Evolutionary conservation across 2,329 filamentous ascomycete genomes (phyloP).

Genomic region (Penicillium sp.): DNA sequence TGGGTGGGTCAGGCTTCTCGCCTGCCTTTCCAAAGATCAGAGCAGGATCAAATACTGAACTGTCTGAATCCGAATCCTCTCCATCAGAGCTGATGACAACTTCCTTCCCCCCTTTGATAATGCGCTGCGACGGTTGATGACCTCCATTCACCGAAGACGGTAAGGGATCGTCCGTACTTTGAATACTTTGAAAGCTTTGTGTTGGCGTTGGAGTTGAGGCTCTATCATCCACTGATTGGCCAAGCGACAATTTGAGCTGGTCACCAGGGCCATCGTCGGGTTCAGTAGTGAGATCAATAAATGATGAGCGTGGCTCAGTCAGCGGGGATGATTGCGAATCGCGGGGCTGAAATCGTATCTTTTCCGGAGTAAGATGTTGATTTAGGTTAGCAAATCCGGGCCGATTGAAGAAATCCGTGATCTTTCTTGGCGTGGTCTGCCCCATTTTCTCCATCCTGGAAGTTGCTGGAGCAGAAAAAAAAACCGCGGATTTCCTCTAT

Average conservation of each 20-base stretch:
- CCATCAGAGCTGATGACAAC: slow-evolving; percentile 69
- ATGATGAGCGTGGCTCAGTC: slow-evolving; percentile 29
- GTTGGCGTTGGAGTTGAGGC: background rate
- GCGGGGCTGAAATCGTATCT: background rate
- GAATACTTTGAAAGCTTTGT: slow-evolving; percentile 14
- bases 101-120: slow-evolving; percentile 57
- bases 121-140: slow-evolving; percentile 47
- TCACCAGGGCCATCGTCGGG: slow-evolving; percentile 3
- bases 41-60: slow-evolving; percentile 51
- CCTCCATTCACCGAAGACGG: slow-evolving; percentile 23
- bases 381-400: slow-evolving; percentile 24
- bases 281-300: slow-evolving; percentile 23
- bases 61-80: slow-evolving; percentile 63
- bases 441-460: slow-evolving; percentile 4
- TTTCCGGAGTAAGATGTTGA: background rate
- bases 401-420: slow-evolving; percentile 52
- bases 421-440: slow-evolving; percentile 25
- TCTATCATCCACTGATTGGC: background rate
- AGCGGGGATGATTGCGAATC: slow-evolving; percentile 15
- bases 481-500: background rate
- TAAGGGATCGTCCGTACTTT: slow-evolving; percentile 15
- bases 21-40: slow-evolving; percentile 11
- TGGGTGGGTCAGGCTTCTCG: background rate
- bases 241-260: slow-evolving; percentile 19
- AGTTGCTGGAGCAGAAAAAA: background rate